Base-by-base conservation (phyloP, 306 rosid genomes). In the Castanea mollissima region DNA sequence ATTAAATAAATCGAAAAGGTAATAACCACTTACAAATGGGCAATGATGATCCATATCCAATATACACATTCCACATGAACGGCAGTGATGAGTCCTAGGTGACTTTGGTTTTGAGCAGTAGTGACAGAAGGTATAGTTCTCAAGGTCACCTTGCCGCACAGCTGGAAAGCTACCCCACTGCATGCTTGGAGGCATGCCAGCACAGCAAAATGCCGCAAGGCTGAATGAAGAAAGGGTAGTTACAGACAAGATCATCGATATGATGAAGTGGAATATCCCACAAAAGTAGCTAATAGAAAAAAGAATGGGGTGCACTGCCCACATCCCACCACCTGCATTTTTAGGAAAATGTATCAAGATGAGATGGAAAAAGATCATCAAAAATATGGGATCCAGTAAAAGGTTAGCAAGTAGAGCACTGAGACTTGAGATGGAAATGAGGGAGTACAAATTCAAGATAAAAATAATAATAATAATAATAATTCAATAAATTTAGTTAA, bases 11-110 rank as follows among this genome's bases (percentile, higher is more conserved):
- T 34, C 29, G n/a, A 65, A 77, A 73, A 78, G 82, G 70, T 60
- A 32, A 80, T 41, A 32, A 77, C 75, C 64, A 90, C 98, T 91
- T 87, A 95, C 99, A 88, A 95, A 95, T 74, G 99, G 99, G 83
- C 99, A 95, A 80, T 95, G 98, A 84, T 95, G 99, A 92, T 95
- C 99, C 99, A 93, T 95, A 88, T 95, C 99, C 84, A 89, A 73
- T 59, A 93, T 82, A 73, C 99, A 95, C 85, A 80, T 88, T 81
- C 89, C 85, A 70, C 99, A 95, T 21, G 99, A 86, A 65, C 91
- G 92, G 59, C 99, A 95, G 83, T 95, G 99, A 86, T 95, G 99
- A 76, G 92, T 76, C 79, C 97, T 84, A 20, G 94, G 98, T 74
- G 97, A 86, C 92, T 95, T 95, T n/a, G 99, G 99, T 81, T 85